Evolutionary conservation across 805 yeast species (phyloP).

Genomic region (Dipodascopsis uninucleata): DNA sequence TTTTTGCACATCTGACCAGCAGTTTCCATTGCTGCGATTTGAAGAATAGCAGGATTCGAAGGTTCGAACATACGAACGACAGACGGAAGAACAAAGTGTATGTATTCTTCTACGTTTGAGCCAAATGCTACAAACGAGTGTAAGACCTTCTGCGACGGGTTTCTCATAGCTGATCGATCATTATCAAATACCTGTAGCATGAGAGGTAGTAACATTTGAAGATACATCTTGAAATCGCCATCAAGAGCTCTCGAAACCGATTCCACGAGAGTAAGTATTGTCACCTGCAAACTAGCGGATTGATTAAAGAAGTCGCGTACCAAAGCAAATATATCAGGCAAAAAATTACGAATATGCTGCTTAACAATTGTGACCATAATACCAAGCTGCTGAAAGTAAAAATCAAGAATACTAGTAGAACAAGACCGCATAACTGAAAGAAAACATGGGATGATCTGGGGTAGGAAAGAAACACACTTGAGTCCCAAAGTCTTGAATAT

Average conservation of each 20-base stretch:
- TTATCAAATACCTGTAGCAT: conserved; percentile 72
- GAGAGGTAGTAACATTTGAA: conserved; percentile 73
- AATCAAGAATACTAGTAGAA: conserved; percentile 67
- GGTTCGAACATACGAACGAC: conserved; percentile 73
- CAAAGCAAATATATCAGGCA: conserved; percentile 68
- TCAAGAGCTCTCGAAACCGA: conserved; percentile 80
- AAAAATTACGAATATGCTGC: conserved; percentile 81
- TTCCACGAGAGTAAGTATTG: conserved; percentile 76
- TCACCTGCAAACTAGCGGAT: conserved; percentile 61
- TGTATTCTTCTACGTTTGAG: conserved; percentile 78
- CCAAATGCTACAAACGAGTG: conserved; percentile 85
- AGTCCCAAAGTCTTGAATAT: conserved; percentile 86
- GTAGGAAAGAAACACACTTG: conserved; percentile 83
- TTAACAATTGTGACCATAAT: conserved; percentile 76
- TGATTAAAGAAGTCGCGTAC: conserved; percentile 67
- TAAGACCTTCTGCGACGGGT: conserved; percentile 55
- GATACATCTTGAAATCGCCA: conserved; percentile 83
- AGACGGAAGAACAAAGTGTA: conserved; percentile 82
- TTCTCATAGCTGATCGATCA: conserved; percentile 52
- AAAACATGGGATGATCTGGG: conserved; percentile 84
- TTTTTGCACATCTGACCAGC: conserved; percentile 74
- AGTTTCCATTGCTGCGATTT: conserved; percentile 73
- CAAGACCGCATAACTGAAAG: conserved; percentile 78
- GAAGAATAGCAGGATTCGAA: conserved; percentile 53
- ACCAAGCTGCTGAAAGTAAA: conserved; percentile 84